Evolutionary conservation across 257 asterid genomes (phyloP).

Genomic region (Solanum sitiens): DNA sequence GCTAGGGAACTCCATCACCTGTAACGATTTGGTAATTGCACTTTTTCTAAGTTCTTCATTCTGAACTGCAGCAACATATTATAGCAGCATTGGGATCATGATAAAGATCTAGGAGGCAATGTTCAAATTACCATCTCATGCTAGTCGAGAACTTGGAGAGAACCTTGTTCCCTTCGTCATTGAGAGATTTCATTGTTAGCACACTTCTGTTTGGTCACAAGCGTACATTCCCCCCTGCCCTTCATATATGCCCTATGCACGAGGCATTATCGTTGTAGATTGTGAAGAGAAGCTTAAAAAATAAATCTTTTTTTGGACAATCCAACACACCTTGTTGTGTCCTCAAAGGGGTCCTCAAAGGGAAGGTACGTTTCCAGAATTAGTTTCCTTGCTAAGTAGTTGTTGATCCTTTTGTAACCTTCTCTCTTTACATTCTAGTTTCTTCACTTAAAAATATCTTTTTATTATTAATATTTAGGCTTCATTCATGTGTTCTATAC

Average conservation of each 20-base stretch:
- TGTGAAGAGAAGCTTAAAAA: constrained; percentile 21
- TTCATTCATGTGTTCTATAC: background rate
- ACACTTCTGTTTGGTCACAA: constrained; percentile 28
- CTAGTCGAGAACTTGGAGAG: constrained; percentile 39
- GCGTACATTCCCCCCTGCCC: constrained; percentile 27
- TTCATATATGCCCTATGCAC: constrained; percentile 20
- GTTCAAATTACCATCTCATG: constrained; percentile 10
- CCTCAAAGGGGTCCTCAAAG: constrained; percentile 38
- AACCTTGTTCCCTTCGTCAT: constrained; percentile 17
- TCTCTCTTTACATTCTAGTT: background rate
- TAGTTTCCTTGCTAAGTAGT: background rate
- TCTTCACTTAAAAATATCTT: background rate
- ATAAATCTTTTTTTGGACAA: constrained; percentile 26
- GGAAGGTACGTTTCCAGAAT: constrained; percentile 36
- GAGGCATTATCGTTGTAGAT: constrained; percentile 36
- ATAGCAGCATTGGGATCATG: background rate
- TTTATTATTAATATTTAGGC: background rate
- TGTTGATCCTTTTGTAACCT: background rate
- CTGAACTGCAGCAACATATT: too few species aligned
- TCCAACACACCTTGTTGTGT: constrained; percentile 35
- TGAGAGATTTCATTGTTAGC: constrained; percentile 14
- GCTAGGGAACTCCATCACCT: too few species aligned
- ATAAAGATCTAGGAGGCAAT: constrained; percentile 32
- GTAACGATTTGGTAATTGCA: too few species aligned
- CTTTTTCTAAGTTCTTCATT: too few species aligned